Evolutionary conservation across 2,329 filamentous ascomycete genomes (phyloP).

Genomic region (Fusarium chuoi): DNA sequence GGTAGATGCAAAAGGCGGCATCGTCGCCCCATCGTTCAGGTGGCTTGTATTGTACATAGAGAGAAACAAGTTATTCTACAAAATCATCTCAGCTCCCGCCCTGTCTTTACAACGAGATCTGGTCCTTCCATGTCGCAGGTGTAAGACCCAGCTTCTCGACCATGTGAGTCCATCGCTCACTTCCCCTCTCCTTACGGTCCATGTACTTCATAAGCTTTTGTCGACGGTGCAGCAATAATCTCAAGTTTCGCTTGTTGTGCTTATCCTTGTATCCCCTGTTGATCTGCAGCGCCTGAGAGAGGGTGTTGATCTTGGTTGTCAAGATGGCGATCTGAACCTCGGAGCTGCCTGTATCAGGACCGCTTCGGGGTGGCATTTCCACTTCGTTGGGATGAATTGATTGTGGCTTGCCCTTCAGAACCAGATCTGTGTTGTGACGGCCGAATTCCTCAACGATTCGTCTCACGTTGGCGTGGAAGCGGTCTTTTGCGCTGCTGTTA

Average conservation of each 20-base stretch:
- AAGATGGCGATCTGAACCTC: constrained; percentile 98
- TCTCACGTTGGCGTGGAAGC: constrained; percentile 82
- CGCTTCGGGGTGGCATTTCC: constrained; percentile 69
- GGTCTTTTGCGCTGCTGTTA: constrained; percentile 82
- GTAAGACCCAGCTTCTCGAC: constrained; percentile 85
- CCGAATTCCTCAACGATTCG: constrained; percentile 90
- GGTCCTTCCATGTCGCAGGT: constrained; percentile 88
- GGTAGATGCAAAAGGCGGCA: constrained; percentile 43
- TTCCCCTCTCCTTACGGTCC: constrained; percentile 88
- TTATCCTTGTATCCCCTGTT: constrained; percentile 84
- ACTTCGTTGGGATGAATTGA: constrained; percentile 54
- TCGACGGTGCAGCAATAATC: constrained; percentile 85
- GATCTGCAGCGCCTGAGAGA: constrained; percentile 76
- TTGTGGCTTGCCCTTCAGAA: constrained; percentile 70
- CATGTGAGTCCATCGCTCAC: constrained; percentile 88
- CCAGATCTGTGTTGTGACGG: constrained; percentile 84
- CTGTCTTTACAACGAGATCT: constrained; percentile 67
- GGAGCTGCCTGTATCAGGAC: constrained; percentile 91
- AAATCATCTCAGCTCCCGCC: constrained; percentile 36
- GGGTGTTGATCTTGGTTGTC: constrained; percentile 88
- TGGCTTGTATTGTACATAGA: constrained; percentile 62
- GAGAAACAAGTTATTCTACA: constrained; percentile 57
- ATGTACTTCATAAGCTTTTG: constrained; percentile 91
- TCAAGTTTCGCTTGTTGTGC: constrained; percentile 90
- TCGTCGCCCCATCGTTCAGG: constrained; percentile 43